These are phyloP conservation scores for Amanita muscaria DNA, from an alignment of 768 basidiomycete species.

Conservation along the genomic window DNA sequence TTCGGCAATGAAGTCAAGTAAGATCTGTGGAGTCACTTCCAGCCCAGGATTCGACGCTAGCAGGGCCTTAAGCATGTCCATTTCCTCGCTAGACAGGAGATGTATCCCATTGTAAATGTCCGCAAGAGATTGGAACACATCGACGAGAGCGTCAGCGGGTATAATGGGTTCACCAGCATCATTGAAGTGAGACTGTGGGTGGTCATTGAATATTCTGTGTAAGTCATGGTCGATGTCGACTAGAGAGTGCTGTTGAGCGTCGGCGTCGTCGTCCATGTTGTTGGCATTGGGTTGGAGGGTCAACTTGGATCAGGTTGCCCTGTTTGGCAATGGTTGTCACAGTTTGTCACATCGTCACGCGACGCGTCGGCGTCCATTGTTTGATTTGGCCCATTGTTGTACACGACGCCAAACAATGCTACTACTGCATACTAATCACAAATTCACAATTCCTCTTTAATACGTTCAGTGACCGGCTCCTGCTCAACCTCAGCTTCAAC, in stretches of 20 bases:
- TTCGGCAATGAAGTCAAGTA: slow-evolving; percentile 57
- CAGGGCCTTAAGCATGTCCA: slow-evolving; percentile 47
- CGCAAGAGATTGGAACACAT: slow-evolving; percentile 59
- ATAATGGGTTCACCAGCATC: slow-evolving; percentile 55
- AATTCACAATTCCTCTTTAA: too few species aligned
- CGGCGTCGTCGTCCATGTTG: not conserved
- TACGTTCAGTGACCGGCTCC: too few species aligned
- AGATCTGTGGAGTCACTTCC: slow-evolving; percentile 58
- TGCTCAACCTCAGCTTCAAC: too few species aligned
- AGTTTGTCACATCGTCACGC: slow-evolving; percentile 6
- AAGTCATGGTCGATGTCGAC: slow-evolving; percentile 65
- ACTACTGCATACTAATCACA: too few species aligned
- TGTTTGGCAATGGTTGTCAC: not conserved
- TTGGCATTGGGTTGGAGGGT: not conserved
- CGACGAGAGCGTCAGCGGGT: slow-evolving; percentile 62
- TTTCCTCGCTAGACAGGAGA: slow-evolving; percentile 59
- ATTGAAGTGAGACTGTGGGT: slow-evolving; percentile 51
- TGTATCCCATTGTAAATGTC: slow-evolving; percentile 49
- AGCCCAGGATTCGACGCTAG: slow-evolving; percentile 53
- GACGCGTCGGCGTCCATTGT: slow-evolving; percentile 1
- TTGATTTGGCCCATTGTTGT: not conserved
- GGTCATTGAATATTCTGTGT: slow-evolving; percentile 54
- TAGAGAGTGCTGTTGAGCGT: slow-evolving; percentile 49
- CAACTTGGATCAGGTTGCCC: not conserved
- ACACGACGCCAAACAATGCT: too few species aligned